Percentiles rank a stretch among this genome's conserved stretches.
phyloP scores from a whole-genome alignment of 2,329 filamentous ascomycete genomes.

The Raffaelea albimanens region DNA sequence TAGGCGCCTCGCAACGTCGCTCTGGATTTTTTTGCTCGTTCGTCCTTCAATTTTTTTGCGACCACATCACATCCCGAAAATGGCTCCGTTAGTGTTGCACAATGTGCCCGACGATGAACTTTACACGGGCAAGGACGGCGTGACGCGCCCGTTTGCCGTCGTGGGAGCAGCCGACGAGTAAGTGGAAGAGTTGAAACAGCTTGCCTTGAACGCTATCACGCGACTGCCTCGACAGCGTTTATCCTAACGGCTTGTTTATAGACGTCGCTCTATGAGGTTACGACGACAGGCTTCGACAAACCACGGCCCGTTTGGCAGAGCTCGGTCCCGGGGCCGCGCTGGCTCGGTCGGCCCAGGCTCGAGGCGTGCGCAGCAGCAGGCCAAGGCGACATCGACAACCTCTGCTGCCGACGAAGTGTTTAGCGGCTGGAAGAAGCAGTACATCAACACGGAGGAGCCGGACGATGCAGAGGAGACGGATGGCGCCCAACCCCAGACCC shows the following conservation, averaged over 20 bases:
- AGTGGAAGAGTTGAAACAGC: too few species aligned
- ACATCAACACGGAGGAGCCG: constrained; percentile 1
- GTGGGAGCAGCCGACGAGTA: constrained; percentile 22
- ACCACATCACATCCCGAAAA: constrained; percentile 17
- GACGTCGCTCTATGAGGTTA: constrained; percentile 41
- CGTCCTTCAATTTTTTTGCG: background rate
- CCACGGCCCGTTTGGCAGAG: constrained; percentile 56
- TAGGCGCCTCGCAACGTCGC: too few species aligned
- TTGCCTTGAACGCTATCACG: background rate
- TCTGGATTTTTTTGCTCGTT: background rate
- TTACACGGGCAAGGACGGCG: constrained; percentile 55
- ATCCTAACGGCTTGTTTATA: constrained; percentile 25
- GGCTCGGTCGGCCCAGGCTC: constrained; percentile 9
- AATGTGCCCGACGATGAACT: constrained; percentile 61
- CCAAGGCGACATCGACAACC: constrained; percentile 47
- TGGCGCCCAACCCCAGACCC: constrained; percentile 10
- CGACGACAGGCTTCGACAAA: constrained; percentile 36
- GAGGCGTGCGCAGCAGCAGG: constrained; percentile 3
- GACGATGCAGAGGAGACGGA: constrained; percentile 27
- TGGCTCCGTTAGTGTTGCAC: constrained; percentile 58
- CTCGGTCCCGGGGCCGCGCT: constrained; percentile 38
- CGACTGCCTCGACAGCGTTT: constrained; percentile 3
- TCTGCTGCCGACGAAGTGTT: constrained; percentile 54
- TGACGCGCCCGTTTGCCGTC: constrained; percentile 58
- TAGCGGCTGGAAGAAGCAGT: constrained; percentile 43